Percentiles rank a stretch among this genome's conserved stretches.
phyloP scores from a whole-genome alignment of 169 alveolate species.

The Plasmodium berghei region DNA sequence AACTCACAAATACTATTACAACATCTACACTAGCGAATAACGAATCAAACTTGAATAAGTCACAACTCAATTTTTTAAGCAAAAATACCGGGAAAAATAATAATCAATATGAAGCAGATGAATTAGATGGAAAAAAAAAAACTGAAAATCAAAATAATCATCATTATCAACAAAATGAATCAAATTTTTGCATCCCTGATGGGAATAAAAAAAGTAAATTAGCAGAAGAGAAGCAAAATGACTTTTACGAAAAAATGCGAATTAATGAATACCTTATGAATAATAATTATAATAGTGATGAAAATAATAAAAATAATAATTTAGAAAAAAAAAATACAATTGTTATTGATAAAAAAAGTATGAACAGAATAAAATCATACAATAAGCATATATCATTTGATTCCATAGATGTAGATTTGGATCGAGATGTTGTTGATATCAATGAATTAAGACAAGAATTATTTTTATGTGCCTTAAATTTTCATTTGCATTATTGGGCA shows the following conservation, averaged over 20 bases:
- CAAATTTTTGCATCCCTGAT: background rate
- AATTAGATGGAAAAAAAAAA: background rate
- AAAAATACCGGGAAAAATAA: background rate
- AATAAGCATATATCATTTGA: constrained; percentile 58
- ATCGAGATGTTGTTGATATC: constrained; percentile 49
- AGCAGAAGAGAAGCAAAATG: background rate
- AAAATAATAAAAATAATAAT: background rate
- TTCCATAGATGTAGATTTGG: constrained; percentile 58
- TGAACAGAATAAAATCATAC: constrained; percentile 34
- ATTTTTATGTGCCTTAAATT: constrained; percentile 71
- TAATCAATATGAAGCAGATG: too few species aligned
- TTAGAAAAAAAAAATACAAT: background rate
- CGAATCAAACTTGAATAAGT: background rate
- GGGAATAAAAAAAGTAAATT: background rate
- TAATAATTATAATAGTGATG: background rate
- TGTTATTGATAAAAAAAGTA: constrained; percentile 34
- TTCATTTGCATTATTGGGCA: constrained; percentile 72
- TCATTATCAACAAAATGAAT: background rate
- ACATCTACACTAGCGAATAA: background rate
- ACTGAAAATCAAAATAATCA: background rate
- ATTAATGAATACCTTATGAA: background rate
- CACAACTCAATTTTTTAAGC: background rate
- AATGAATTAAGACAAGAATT: constrained; percentile 42
- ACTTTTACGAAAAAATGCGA: background rate
- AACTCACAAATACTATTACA: background rate